Evolutionary conservation across 2,329 filamentous ascomycete species (phyloP), one percentile per base, ranked within the genome.

Genomic region (Aspergillus uvarum): DNA sequence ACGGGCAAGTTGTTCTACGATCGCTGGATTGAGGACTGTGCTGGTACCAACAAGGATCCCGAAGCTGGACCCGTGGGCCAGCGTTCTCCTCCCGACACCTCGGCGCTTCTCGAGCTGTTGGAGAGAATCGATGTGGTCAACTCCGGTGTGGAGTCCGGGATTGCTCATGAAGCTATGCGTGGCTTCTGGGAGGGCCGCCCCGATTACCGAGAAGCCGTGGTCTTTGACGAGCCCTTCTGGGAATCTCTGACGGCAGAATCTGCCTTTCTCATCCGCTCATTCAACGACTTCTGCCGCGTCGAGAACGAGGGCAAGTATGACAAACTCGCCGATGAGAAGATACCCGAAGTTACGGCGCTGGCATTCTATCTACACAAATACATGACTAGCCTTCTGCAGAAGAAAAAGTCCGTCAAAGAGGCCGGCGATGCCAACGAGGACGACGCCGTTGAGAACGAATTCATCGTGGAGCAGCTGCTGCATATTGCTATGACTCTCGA

Each of bases 1-100:
- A 91, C 95, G 3, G 92, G 90, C 7, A 89, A 91, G 50, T 82
- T 98, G 6, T 99, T 99, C 79, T 87, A 90, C 62, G 93, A 97
- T 71, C 87, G 92, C n/a, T 99, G 95, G 95, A 94, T 99, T 62
- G 94, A 98, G 72, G 92, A 98, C 71, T 97, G 93, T 68, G 92
- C 90, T 5, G 89, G 89, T 2, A 82, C 85, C 1, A 84, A 87
- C 42, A 81, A 82, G 19, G 85, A 86, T 44, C 79, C 83, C 10
- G 84, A 84, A 31, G 83, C 83, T 51, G 82, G 83, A 5, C 77
- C 78, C 16, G 68, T 69, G 16, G 71, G 67, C 22, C 80, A 81
- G 51, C 76, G 85, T 5, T 82, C 85, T 1, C 82, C 83, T 1
- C 89, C 90, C 0, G 94, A 83, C 61, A 84, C 95, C 10, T 89